phyloP scores from a whole-genome alignment of 164 flowering plant genomes.

The Magnolia changhungtana region DNA sequence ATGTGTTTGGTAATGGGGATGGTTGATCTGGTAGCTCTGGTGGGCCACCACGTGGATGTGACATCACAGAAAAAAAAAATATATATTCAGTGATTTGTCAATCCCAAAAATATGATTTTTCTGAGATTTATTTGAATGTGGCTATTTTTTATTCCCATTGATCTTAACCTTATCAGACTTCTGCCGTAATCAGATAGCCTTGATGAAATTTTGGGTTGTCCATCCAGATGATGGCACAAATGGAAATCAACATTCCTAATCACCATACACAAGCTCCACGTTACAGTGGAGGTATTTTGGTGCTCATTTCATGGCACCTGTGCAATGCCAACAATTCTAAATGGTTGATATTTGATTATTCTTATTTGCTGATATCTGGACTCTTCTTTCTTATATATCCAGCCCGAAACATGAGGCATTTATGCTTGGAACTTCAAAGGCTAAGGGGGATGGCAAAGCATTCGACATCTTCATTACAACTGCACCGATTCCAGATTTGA shows the following conservation, averaged over 20 bases:
- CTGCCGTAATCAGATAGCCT: not conserved
- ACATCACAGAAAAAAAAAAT: not conserved
- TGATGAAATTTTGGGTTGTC: not conserved
- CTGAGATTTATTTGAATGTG: not conserved
- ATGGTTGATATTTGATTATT: no score
- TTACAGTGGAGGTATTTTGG: not conserved
- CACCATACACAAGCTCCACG: not conserved
- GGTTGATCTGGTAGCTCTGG: not conserved
- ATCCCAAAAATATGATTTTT: not conserved
- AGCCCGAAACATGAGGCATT: conserved; percentile 93
- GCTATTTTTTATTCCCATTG: not conserved
- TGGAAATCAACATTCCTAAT: no score
- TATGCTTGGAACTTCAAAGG: conserved; percentile 90
- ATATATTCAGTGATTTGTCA: not conserved
- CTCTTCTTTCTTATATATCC: conserved; percentile 1
- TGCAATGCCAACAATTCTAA: no score
- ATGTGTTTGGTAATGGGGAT: not conserved
- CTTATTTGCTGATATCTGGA: not conserved
- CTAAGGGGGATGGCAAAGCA: conserved; percentile 41
- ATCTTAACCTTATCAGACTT: not conserved
- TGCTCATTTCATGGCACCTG: no score
- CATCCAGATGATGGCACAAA: no score
- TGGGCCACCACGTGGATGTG: not conserved
- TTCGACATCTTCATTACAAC: conserved; percentile 85
- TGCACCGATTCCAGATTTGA: conserved; percentile 81